These are phyloP conservation scores for Flaveria brownii DNA, from an alignment of 129 eudicot genomes.

Conservation along the genomic window DNA sequence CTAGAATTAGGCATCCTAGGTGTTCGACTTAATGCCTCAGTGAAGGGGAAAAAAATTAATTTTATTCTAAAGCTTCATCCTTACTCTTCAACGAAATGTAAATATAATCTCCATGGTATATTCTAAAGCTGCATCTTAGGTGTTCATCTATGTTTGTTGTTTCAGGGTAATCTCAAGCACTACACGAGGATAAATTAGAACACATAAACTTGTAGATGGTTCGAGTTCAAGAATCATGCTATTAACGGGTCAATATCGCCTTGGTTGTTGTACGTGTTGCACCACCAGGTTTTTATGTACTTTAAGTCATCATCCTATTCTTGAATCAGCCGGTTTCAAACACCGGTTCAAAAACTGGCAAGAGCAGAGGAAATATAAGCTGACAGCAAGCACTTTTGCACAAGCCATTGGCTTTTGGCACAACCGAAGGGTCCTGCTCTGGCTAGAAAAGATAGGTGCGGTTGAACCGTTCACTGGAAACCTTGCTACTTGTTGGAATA, in stretches of 20 bases:
- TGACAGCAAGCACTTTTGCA: slow-evolving; percentile 87
- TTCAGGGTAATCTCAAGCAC: slow-evolving; percentile 18
- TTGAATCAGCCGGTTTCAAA: slow-evolving; percentile 53
- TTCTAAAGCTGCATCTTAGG: not conserved
- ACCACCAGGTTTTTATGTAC: slow-evolving; percentile 23
- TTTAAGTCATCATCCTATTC: slow-evolving; percentile 44
- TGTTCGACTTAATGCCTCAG: slow-evolving; percentile 30
- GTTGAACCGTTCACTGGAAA: slow-evolving; percentile 69
- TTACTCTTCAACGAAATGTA: not conserved
- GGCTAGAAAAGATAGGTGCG: slow-evolving; percentile 87
- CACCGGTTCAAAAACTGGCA: slow-evolving; percentile 96
- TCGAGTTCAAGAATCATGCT: slow-evolving; percentile 22
- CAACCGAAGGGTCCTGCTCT: slow-evolving; percentile 68
- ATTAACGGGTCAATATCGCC: slow-evolving; percentile 20
- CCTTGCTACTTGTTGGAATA: slow-evolving; percentile 79
- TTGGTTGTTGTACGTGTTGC: slow-evolving; percentile 13
- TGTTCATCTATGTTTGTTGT: not conserved
- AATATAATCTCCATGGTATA: not conserved
- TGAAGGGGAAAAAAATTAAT: not conserved
- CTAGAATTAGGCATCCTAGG: not conserved
- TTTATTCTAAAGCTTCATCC: not conserved
- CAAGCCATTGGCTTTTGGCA: slow-evolving; percentile 82
- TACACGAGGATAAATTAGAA: slow-evolving; percentile 5
- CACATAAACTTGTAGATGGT: slow-evolving; percentile 17
- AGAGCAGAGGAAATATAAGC: slow-evolving; percentile 62